These are phyloP conservation scores for Cymbopogon flexuosus DNA, from an alignment of 202 grass and related monocot genomes.

Conservation along the genomic window DNA sequence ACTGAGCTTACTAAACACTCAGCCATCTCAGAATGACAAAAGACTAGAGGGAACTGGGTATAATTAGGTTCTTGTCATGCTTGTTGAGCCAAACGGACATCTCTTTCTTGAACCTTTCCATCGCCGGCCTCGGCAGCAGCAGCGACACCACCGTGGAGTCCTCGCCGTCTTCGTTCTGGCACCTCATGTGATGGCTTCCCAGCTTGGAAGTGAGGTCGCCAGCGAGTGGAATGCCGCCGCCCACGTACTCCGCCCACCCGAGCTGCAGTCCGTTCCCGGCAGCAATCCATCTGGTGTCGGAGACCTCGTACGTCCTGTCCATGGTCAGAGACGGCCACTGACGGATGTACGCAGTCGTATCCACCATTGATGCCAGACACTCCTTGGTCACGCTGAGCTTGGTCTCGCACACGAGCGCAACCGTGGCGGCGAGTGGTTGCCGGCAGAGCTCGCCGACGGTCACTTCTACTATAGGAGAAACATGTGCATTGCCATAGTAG, in stretches of 20 bases:
- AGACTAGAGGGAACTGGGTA: conserved; percentile 37
- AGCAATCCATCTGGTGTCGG: conserved; percentile 36
- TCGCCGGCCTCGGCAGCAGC: conserved; percentile 13
- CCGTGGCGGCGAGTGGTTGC: conserved; percentile 12
- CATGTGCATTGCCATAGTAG: conserved; percentile 41
- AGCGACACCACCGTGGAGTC: conserved; percentile 34
- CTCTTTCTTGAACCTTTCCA: conserved; percentile 36
- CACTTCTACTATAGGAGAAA: conserved; percentile 32
- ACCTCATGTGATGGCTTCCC: conserved; percentile 37
- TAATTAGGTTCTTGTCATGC: conserved; percentile 2
- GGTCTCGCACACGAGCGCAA: conserved; percentile 29
- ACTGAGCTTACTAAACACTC: background rate
- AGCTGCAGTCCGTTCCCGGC: conserved; percentile 4
- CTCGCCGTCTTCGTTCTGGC: conserved; percentile 25
- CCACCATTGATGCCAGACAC: conserved; percentile 20
- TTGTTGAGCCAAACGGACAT: conserved; percentile 38
- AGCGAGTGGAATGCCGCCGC: conserved; percentile 36
- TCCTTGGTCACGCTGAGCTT: conserved; percentile 38
- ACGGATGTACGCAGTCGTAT: conserved; percentile 6
- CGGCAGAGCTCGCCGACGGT: conserved; percentile 1
- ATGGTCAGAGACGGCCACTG: background rate
- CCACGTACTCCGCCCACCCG: conserved; percentile 41
- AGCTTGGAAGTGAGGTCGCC: conserved; percentile 40
- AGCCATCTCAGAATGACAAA: background rate
- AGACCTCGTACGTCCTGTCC: conserved; percentile 40